Conservation (phyloP, 768 basidiomycete species). For the Leccinum variicolor region DNA sequence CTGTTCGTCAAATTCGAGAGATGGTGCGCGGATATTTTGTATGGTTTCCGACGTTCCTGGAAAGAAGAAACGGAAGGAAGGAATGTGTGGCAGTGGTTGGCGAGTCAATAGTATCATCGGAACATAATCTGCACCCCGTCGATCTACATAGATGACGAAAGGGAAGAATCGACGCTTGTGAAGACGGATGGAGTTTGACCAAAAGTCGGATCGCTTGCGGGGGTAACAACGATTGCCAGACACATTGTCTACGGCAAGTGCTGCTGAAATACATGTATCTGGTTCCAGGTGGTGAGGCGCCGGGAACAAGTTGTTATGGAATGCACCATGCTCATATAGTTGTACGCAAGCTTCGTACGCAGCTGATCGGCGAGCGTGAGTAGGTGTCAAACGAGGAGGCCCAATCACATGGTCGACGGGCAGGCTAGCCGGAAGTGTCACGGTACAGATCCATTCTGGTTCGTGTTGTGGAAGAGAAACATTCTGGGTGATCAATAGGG, state of each 20-base stretch:
- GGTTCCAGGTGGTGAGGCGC: constrained; percentile 2
- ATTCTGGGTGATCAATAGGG: constrained; percentile 25
- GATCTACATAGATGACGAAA: constrained; percentile 40
- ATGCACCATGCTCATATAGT: constrained; percentile 46
- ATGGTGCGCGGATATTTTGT: constrained; percentile 43
- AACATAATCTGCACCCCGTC: constrained; percentile 37
- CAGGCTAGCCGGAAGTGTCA: constrained; percentile 44
- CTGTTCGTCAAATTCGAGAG: constrained; percentile 46
- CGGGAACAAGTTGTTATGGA: constrained; percentile 50
- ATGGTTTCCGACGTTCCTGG: constrained; percentile 44
- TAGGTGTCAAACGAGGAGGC: constrained; percentile 40
- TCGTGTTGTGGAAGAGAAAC: constrained; percentile 16
- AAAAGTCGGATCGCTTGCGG: constrained; percentile 63
- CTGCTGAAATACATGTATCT: not conserved
- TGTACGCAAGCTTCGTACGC: constrained; percentile 54
- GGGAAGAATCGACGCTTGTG: constrained; percentile 22
- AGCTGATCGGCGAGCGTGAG: constrained; percentile 56
- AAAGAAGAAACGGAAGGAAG: constrained; percentile 58
- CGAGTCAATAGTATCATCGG: constrained; percentile 68
- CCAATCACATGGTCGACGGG: constrained; percentile 43
- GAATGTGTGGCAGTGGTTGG: constrained; percentile 57
- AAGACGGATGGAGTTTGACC: constrained; percentile 44
- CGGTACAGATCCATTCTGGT: constrained; percentile 42
- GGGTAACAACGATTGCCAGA: constrained; percentile 53
- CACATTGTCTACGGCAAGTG: constrained; percentile 24